phyloP scores from a whole-genome alignment of 2,329 filamentous ascomycete species.

The Colletotrichum godetiae region DNA sequence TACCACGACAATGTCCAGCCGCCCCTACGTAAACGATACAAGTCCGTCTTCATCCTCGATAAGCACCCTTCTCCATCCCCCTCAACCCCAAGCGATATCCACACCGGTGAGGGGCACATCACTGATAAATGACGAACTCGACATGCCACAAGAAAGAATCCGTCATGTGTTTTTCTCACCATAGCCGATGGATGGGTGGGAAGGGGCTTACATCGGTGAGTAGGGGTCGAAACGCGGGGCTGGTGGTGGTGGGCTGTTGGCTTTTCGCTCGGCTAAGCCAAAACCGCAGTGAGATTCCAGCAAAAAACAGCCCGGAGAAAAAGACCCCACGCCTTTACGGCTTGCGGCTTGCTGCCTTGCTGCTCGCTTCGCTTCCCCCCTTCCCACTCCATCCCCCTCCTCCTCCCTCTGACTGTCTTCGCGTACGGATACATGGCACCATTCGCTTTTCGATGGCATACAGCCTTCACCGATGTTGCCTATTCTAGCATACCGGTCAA shows the following conservation, averaged over 20 bases:
- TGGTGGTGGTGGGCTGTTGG: too few species aligned
- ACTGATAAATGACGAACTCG: not conserved
- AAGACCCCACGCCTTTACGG: not conserved
- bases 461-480: not conserved
- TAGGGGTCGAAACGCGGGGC: not conserved
- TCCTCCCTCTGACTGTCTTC: not conserved
- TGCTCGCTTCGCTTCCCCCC: too few species aligned
- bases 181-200: not conserved
- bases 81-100: too few species aligned
- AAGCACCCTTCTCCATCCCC: too few species aligned
- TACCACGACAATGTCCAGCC: too few species aligned
- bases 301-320: not conserved
- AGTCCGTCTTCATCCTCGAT: too few species aligned
- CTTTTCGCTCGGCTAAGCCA: not conserved
- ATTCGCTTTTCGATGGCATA: not conserved
- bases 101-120: not conserved
- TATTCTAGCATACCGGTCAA: not conserved
- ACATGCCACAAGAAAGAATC: not conserved
- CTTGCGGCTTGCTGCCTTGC: too few species aligned
- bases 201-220: not conserved
- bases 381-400: not conserved
- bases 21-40: too few species aligned
- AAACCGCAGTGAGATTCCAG: not conserved
- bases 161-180: not conserved
- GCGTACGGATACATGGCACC: not conserved